Percentiles rank a stretch among this genome's conserved stretches.
Conservation (phyloP, 176 grass and related monocot species). For the Ensete ventricosum region DNA sequence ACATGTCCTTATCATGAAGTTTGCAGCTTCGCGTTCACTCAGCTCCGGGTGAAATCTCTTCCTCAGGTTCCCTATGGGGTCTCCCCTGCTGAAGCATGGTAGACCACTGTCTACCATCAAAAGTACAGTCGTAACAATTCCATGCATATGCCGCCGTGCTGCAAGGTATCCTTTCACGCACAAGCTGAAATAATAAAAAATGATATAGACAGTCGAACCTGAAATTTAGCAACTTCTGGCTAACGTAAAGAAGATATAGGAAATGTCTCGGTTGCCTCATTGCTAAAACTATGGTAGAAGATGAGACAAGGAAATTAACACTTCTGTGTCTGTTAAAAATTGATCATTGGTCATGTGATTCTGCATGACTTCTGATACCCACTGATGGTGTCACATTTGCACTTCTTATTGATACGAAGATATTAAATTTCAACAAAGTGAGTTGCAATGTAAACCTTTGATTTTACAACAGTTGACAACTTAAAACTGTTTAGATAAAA, state of each 20-base stretch:
- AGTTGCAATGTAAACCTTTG: not conserved
- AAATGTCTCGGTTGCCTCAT: not conserved
- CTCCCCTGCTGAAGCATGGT: constrained; percentile 94
- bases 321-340: not conserved
- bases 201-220: too few species aligned
- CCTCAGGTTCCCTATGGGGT: constrained; percentile 76
- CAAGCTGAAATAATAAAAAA: constrained; percentile 42
- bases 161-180: constrained; percentile 97
- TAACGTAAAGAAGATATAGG: not conserved
- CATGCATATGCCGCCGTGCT: constrained; percentile 86
- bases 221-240: not conserved
- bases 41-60: constrained; percentile 98
- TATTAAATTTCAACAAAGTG: not conserved
- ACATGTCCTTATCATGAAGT: constrained; percentile 93
- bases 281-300: not conserved
- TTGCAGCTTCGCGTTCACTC: constrained; percentile 87
- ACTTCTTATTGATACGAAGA: not conserved
- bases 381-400: too few species aligned
- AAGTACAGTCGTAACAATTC: constrained; percentile 80
- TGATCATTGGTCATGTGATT: not conserved
- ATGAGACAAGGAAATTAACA: not conserved
- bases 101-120: constrained; percentile 92
- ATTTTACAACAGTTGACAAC: not conserved
- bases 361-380: not conserved
- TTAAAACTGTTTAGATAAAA: not conserved